Percentiles rank a stretch among this genome's conserved stretches.
These are phyloP conservation scores for Zygoascus biomembranicola DNA, from an alignment of 805 yeast species.

Conservation along the genomic window DNA sequence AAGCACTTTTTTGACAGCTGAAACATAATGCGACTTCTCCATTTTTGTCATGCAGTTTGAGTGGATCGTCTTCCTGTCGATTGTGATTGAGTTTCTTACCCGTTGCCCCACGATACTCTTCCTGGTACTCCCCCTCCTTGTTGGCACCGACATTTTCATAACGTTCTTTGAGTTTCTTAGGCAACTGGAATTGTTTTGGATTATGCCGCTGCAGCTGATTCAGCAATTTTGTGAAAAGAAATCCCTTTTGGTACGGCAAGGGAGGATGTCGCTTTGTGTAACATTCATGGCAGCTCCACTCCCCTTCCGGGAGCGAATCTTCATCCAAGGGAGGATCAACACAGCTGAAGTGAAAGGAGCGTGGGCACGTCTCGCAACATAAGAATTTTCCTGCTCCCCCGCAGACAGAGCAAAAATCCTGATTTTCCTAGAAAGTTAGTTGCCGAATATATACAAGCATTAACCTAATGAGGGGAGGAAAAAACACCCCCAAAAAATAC, in stretches of 20 bases:
- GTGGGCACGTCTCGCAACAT: constrained; percentile 92
- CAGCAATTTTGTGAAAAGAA: constrained; percentile 47
- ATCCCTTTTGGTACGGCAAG: constrained; percentile 26
- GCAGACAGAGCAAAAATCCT: constrained; percentile 87
- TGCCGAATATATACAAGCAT: background rate
- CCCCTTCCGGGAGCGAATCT: constrained; percentile 68
- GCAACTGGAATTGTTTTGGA: constrained; percentile 61
- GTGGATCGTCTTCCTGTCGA: constrained; percentile 14
- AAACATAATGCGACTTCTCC: constrained; percentile 68
- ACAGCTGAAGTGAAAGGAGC: constrained; percentile 85
- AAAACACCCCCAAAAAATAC: constrained; percentile 8
- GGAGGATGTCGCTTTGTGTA: constrained; percentile 36
- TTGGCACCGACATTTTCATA: constrained; percentile 68
- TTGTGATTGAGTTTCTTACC: constrained; percentile 2
- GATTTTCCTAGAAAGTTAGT: constrained; percentile 38
- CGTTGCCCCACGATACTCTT: background rate
- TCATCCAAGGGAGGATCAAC: constrained; percentile 84
- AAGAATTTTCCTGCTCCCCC: constrained; percentile 82
- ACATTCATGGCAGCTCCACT: constrained; percentile 86
- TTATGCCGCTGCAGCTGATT: constrained; percentile 50
- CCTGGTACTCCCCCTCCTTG: constrained; percentile 54
- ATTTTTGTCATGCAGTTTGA: constrained; percentile 48
- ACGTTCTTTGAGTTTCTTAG: constrained; percentile 56
- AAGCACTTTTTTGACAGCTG: constrained; percentile 65
- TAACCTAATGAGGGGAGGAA: background rate